A percentile compares a stretch with the other conserved stretches of the same genome.
These are phyloP conservation scores for Solanum phureja DNA, from an alignment of 257 asterid species.

Conservation along the genomic window DNA sequence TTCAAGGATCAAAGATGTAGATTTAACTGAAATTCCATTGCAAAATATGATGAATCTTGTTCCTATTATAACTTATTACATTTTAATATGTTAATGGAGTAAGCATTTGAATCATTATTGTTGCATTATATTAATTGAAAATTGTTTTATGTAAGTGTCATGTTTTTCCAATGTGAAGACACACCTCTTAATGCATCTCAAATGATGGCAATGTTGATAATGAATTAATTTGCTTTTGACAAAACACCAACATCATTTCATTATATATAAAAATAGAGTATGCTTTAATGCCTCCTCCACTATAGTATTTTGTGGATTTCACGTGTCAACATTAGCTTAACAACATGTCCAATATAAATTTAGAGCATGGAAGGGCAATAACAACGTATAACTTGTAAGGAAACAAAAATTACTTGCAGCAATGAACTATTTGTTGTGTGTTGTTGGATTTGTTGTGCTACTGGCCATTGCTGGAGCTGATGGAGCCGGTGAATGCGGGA, in stretches of 20 bases:
- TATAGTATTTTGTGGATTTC: not conserved
- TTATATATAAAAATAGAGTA: not conserved
- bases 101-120: not conserved
- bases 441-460: constrained; percentile 7
- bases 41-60: not conserved
- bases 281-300: not conserved
- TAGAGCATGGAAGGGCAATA: not conserved
- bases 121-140: not conserved
- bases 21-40: not conserved
- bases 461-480: not conserved
- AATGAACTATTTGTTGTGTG: constrained; percentile 8
- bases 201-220: not conserved
- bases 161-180: not conserved
- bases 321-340: not conserved
- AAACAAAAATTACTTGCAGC: not conserved
- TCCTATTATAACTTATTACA: not conserved
- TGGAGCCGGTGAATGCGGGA: constrained; percentile 34
- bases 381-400: not conserved
- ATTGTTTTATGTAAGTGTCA: not conserved
- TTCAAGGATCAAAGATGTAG: not conserved
- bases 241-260: not conserved
- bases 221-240: not conserved
- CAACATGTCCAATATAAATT: not conserved
- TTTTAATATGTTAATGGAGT: not conserved
- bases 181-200: not conserved